Evolutionary conservation across 2,329 filamentous ascomycete genomes (phyloP), one percentile per base, ranked within the genome.

Genomic region (Aspergillus latus): DNA sequence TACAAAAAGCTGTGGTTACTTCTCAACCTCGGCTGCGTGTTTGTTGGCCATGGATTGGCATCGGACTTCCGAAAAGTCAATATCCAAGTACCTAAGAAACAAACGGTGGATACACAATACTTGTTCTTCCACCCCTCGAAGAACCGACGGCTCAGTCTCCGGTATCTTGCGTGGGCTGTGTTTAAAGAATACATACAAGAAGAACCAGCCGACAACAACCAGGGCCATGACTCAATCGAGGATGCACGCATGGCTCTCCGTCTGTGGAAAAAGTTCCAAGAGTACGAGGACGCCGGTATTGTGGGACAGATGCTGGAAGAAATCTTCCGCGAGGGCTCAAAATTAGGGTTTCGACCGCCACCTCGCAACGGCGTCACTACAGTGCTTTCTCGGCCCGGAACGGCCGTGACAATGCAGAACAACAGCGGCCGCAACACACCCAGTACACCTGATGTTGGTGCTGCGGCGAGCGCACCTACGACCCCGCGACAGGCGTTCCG

Each of bases 1-100:
- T 99, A 97, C 80, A 99, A 99, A 76, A 97, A 97, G 73, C 85
- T 99, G 30, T 99, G 95, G 95, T 84, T 97, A 13, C 82, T 99
- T 15, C 83, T 99, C 32, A 99, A 99, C 69, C 82, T 97, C 0
- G 94, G 94, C 47, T 96, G 92, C 75, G 85, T 90, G 60, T 99
- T 99, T 71, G 84, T 99, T 4, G 94, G 94, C 2, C 94, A 99
- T 68, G 93, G 93, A 3, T 80, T 99, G 42, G 90, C 90, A 63
- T 93, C 94, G 65, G 94, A 99, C 74, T 97, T 99, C 76, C 90
- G 94, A 52, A 96, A 96, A 54, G 96, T 96, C 75, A 99, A 99
- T 73, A 97, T 99, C 54, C 90, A 97, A 71, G 89, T 99, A 0
- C 94, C 95, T 1, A 90, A 88, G 69, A 75, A 84, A 3, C 94